Base-by-base conservation (phyloP, 2,329 filamentous ascomycete genomes). In the Metarhizium brunneum region DNA sequence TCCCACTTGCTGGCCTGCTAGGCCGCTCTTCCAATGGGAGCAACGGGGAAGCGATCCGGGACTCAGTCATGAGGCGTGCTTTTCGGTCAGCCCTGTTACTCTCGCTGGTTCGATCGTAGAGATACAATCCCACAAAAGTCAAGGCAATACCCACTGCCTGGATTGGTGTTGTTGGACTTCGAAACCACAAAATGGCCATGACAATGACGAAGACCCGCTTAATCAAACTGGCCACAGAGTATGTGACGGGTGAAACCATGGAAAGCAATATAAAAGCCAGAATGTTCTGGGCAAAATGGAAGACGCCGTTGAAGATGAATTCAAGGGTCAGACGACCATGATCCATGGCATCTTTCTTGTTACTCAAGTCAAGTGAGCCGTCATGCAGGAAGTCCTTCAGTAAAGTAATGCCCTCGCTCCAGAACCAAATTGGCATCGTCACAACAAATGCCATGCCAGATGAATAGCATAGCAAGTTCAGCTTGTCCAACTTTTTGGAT, bases 181-280 rank as follows among this genome's bases (percentile, higher is more conserved):
- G 87, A 73, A 97, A 99, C 94, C 94, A 99, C 62, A 97, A 75
- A 59, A 99, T 92, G 6, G 94, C 91, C 63, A 96, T 87, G 57
- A 94, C 83, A 64, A 99, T 96, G 65, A 99, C 92, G 66, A 96
- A 96, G 13, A 99, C 94, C 51, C 94, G 87, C 75, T 99, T 99
- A 72, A 99, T 94, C 59, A 99, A 77, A 56, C 88, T 95, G 40
- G 94, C 94, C 42, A 99, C 92, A 0, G 90, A 96, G 74, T 99
- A 99, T 0, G 94, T 97, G 42, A 99, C 94, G 0, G 94, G 94
- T 0, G 91, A 95, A 13, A 97, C 88, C 76, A 96, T 88, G 54
- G 91, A 96, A 6, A 99, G 77, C 6, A 99, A 79, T 25, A 96
- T 78, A 67, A 99, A 99, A 0, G 94, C 94, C 54, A 99, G 81